Conservation (phyloP, 129 eudicot species). For the Flaveria ramosissima region DNA sequence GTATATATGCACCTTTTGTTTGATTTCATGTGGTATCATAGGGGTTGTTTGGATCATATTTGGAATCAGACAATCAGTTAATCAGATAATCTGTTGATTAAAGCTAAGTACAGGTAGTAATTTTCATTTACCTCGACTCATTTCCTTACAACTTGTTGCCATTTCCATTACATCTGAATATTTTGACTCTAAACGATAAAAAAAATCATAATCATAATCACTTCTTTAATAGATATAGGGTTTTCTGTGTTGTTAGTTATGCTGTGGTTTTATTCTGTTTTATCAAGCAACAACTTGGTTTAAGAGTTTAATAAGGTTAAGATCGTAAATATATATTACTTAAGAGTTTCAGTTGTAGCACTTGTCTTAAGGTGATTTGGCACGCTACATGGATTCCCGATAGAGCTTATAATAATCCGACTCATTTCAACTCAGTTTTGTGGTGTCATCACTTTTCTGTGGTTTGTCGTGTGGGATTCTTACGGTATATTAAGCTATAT, state of each 20-base stretch:
- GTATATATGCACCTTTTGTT: constrained; percentile 14
- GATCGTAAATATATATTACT: constrained; percentile 1
- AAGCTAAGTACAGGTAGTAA: background rate
- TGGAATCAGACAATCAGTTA: background rate
- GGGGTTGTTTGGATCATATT: background rate
- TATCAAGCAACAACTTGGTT: background rate
- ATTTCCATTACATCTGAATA: background rate
- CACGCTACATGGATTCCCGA: background rate
- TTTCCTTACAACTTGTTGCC: background rate
- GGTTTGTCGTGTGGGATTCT: constrained; percentile 18
- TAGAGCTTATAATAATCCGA: background rate
- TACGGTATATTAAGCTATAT: background rate
- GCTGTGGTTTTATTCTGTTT: background rate
- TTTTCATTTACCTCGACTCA: background rate
- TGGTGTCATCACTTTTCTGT: constrained; percentile 6
- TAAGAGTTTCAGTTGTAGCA: constrained; percentile 2
- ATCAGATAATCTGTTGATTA: background rate
- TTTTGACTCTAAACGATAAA: background rate
- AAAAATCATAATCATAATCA: background rate
- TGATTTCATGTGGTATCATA: background rate
- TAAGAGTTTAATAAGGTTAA: constrained; percentile 17
- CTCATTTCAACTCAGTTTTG: constrained; percentile 12
- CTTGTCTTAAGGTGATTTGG: constrained; percentile 5
- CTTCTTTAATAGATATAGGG: constrained; percentile 6
- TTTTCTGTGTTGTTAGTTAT: background rate